Conservation (phyloP, 768 basidiomycete species). For the Hortiboletus campestris region DNA sequence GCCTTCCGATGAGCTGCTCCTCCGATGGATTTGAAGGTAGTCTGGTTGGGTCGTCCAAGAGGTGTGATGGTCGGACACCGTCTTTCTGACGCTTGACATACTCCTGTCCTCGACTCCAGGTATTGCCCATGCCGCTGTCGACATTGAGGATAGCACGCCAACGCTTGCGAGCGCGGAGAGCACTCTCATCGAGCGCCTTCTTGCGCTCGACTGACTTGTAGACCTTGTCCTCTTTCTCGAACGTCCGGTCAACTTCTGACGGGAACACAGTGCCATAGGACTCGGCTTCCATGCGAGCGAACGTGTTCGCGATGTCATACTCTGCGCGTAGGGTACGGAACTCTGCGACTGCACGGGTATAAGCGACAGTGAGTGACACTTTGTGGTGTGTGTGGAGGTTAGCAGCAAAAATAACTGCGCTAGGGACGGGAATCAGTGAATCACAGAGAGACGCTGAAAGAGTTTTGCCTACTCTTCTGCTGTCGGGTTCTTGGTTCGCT, state of each 20-base stretch:
- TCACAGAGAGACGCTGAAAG: background rate
- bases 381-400: constrained; percentile 69
- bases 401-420: constrained; percentile 76
- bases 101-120: constrained; percentile 73
- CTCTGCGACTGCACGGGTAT: constrained; percentile 74
- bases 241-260: constrained; percentile 59
- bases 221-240: constrained; percentile 58
- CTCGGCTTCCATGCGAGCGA: constrained; percentile 81
- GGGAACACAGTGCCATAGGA: constrained; percentile 67
- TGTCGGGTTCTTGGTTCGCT: constrained; percentile 78
- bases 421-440: constrained; percentile 33
- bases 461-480: constrained; percentile 79
- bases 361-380: constrained; percentile 73
- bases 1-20: constrained; percentile 19
- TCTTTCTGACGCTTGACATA: constrained; percentile 73
- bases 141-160: constrained; percentile 68
- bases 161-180: constrained; percentile 64
- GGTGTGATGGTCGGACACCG: constrained; percentile 65
- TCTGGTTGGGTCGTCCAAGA: constrained; percentile 42
- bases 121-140: constrained; percentile 36
- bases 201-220: constrained; percentile 59
- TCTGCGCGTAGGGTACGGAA: constrained; percentile 87
- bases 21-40: constrained; percentile 23
- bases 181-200: constrained; percentile 57
- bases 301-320: constrained; percentile 69